Percentiles rank a stretch among this genome's conserved stretches.
Conservation (phyloP, 129 eudicot genomes). For the Helianthus tuberosus region DNA sequence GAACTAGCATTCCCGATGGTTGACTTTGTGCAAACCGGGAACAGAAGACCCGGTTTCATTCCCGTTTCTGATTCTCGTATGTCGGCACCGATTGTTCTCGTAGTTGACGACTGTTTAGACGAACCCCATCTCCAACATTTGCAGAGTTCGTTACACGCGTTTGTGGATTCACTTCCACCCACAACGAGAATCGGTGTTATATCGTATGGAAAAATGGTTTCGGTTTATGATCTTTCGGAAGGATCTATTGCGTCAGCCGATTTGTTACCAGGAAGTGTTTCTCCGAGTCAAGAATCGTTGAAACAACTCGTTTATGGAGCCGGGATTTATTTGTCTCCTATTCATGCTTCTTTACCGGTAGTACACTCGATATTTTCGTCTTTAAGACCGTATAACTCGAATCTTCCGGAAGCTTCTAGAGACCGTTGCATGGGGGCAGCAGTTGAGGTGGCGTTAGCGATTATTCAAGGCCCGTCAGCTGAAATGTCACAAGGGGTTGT, state of each 20-base stretch:
- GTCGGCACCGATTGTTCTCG: slow-evolving; percentile 85
- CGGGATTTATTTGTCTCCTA: slow-evolving; percentile 82
- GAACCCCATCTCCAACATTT: slow-evolving; percentile 94
- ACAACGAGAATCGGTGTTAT: slow-evolving; percentile 84
- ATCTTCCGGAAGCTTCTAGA: slow-evolving; percentile 76
- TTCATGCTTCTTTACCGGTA: slow-evolving; percentile 84
- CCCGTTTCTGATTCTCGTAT: slow-evolving; percentile 87
- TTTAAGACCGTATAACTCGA: slow-evolving; percentile 63
- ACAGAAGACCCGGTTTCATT: slow-evolving; percentile 72
- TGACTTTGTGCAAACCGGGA: slow-evolving; percentile 77
- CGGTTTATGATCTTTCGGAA: slow-evolving; percentile 89
- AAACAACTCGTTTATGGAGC: slow-evolving; percentile 87
- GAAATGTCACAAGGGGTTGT: slow-evolving; percentile 82
- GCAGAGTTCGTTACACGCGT: slow-evolving; percentile 90
- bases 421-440: slow-evolving; percentile 94
- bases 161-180: slow-evolving; percentile 88
- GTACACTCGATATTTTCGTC: slow-evolving; percentile 89
- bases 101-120: slow-evolving; percentile 83
- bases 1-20: slow-evolving; percentile 79
- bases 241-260: slow-evolving; percentile 90
- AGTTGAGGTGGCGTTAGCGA: slow-evolving; percentile 81
- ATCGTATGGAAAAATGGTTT: slow-evolving; percentile 74
- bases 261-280: slow-evolving; percentile 66
- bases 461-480: slow-evolving; percentile 89
- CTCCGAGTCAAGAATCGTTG: slow-evolving; percentile 76